Base-by-base conservation (phyloP, 371 early-diverging fungal genomes). In the Coemansia sp. region DNA sequence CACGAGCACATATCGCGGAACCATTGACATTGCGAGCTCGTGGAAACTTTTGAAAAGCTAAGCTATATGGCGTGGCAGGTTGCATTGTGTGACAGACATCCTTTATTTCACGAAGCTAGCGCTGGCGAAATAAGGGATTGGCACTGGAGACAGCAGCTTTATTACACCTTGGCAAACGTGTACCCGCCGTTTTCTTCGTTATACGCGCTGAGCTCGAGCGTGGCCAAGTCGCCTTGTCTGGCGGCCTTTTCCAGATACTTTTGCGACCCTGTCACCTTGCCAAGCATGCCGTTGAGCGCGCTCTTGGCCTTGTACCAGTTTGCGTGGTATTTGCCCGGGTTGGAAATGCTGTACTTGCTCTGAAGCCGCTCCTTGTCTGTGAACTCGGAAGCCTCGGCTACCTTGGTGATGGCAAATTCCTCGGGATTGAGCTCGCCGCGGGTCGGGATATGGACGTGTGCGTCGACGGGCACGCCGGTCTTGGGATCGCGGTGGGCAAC, bases 401-500 rank as follows among this genome's bases (percentile, higher is more conserved):
- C 20, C 30, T 30, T 48, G 4, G 45, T 36, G 5, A 56, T 14
- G 7, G 49, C 50, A 34, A 65, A 75, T 51, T 71, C 71, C 32
- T 51, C 56, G 14, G 75, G 75, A 14, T 75, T 57, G 31, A 70
- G 63, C 39, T 75, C 75, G 32, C 75, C 67, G 39, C 66, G 56
- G 2, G 72, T 71, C 1, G 70, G 63, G 3, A 75, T 70, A 45
- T 75, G 70, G 13, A 59, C 57, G 8, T 13, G 10, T 26, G 75
- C 67, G 31, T 59, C 57, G 1, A 75, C 34, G 5, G 72, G 71
- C 35, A 45, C 48, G 2, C 75, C 75, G 1, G 72, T 75, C 57
- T 66, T 66, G 6, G 75, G 75, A 40, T 75, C 75, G 14, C 75
- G 62, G 35, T 75, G 75, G 32, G 51, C 74, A 10, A 69, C 69